These are phyloP conservation scores for Pseudomonodictys pantanalensis DNA, from an alignment of 495 filamentous ascomycete species.

Conservation along the genomic window DNA sequence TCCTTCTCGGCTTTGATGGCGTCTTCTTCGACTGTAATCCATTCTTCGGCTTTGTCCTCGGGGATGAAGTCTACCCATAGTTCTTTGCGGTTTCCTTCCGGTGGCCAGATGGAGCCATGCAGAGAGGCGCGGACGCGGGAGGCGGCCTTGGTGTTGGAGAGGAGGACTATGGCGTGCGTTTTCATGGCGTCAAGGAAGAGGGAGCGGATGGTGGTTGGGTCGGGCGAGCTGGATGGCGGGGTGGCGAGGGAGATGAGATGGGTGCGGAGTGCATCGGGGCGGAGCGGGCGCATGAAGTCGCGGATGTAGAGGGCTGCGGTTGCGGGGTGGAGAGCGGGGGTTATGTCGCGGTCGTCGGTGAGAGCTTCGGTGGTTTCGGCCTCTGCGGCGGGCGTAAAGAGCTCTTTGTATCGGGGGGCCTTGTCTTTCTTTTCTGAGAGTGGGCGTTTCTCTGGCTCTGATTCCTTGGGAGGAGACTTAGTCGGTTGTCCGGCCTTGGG, in stretches of 20 bases:
- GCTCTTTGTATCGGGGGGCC: slow-evolving; percentile 19
- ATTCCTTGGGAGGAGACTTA: neutral
- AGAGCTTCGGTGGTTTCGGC: neutral
- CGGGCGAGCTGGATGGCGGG: slow-evolving; percentile 47
- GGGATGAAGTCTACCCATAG: slow-evolving; percentile 93
- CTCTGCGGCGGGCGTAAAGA: slow-evolving; percentile 15
- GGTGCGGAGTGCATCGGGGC: slow-evolving; percentile 57
- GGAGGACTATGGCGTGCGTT: slow-evolving; percentile 80
- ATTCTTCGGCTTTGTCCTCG: slow-evolving; percentile 65
- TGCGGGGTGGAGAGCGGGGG: slow-evolving; percentile 74
- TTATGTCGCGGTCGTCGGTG: slow-evolving; percentile 49
- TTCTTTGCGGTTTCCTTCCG: slow-evolving; percentile 77
- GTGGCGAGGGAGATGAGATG: slow-evolving; percentile 69
- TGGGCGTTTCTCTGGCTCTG: neutral
- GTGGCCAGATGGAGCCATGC: slow-evolving; percentile 79
- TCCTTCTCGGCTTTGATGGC: slow-evolving; percentile 35
- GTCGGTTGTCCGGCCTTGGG: too few species aligned
- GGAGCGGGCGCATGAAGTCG: slow-evolving; percentile 85
- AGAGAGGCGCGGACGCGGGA: slow-evolving; percentile 73
- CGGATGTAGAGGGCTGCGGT: slow-evolving; percentile 87
- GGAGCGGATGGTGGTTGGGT: slow-evolving; percentile 55
- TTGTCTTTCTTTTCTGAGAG: slow-evolving; percentile 16
- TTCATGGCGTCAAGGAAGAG: slow-evolving; percentile 83
- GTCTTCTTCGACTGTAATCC: slow-evolving; percentile 68
- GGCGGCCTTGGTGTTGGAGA: slow-evolving; percentile 65